A percentile compares a stretch with the other conserved stretches of the same genome.
Conservation (phyloP, 2,329 filamentous ascomycete genomes). For the Claviceps pazoutovae region DNA sequence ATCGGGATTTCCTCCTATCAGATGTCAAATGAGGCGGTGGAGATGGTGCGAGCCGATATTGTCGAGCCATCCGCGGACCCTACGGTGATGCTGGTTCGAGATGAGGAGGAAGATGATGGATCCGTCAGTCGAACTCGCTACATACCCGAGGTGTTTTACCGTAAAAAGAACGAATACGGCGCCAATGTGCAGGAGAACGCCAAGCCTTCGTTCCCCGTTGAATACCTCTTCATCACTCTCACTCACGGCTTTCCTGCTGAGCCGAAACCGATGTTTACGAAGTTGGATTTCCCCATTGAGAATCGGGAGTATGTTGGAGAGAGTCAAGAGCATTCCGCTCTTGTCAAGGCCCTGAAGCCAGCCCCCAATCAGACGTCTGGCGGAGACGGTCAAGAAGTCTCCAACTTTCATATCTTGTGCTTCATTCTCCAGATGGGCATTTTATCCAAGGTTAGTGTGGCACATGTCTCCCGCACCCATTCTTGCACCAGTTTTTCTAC, state of each 20-base stretch:
- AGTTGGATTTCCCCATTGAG: slow-evolving; percentile 71
- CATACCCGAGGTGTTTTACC: slow-evolving; percentile 95
- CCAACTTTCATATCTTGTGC: slow-evolving; percentile 88
- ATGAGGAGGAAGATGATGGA: slow-evolving; percentile 73
- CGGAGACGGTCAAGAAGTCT: slow-evolving; percentile 54
- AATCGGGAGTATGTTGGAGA: slow-evolving; percentile 81
- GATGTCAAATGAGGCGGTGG: slow-evolving; percentile 85
- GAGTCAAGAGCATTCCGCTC: slow-evolving; percentile 60
- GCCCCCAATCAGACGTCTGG: slow-evolving; percentile 43
- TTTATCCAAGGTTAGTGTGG: slow-evolving; percentile 59
- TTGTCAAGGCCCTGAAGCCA: slow-evolving; percentile 55
- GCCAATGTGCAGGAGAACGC: slow-evolving; percentile 95
- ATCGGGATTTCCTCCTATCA: slow-evolving; percentile 89
- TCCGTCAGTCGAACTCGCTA: slow-evolving; percentile 61
- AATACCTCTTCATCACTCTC: slow-evolving; percentile 89
- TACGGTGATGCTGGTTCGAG: slow-evolving; percentile 83
- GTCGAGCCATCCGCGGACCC: slow-evolving; percentile 92
- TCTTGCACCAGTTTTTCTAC: not conserved
- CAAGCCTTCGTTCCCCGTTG: slow-evolving; percentile 89
- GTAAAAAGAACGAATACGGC: slow-evolving; percentile 89
- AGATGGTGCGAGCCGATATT: slow-evolving; percentile 93
- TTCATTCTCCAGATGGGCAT: slow-evolving; percentile 72
- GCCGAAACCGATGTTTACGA: slow-evolving; percentile 62
- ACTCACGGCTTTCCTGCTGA: slow-evolving; percentile 89
- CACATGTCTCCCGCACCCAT: slow-evolving; percentile 3